Evolutionary conservation across 2,329 filamentous ascomycete species (phyloP).

Genomic region (Teratosphaeria epicoccoides): DNA sequence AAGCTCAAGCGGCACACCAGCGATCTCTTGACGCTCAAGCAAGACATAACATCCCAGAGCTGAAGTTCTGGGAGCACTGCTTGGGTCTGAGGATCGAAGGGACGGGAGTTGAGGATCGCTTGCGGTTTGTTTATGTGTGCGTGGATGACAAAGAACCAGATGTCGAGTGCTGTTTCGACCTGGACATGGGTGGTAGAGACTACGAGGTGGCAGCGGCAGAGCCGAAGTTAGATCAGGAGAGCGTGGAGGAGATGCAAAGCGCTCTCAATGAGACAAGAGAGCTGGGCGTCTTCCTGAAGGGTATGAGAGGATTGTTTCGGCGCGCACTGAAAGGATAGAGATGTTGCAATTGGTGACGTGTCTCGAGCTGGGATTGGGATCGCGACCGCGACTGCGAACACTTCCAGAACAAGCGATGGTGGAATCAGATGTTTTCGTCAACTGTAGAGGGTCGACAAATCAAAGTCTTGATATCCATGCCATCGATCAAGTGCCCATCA

Average conservation of each 20-base stretch:
- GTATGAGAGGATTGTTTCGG: conserved; percentile 68
- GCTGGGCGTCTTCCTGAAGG: conserved; percentile 61
- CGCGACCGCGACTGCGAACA: no score
- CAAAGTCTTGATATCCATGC: no score
- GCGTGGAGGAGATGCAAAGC: conserved; percentile 66
- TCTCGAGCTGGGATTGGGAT: no score
- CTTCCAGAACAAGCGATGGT: no score
- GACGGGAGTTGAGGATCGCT: conserved; percentile 57
- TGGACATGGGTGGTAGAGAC: conserved; percentile 69
- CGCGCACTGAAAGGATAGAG: conserved; percentile 32
- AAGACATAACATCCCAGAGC: conserved; percentile 80
- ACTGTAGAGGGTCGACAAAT: no score
- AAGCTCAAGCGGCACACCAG: conserved; percentile 62
- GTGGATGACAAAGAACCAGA: conserved; percentile 81
- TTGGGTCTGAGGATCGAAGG: conserved; percentile 84
- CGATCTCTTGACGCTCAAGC: conserved; percentile 71
- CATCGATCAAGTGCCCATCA: no score
- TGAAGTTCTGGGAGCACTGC: conserved; percentile 92
- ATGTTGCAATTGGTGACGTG: no score
- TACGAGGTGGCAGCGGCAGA: conserved; percentile 74
- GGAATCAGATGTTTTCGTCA: no score
- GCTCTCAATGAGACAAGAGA: conserved; percentile 72
- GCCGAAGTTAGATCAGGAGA: conserved; percentile 71
- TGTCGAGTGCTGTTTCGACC: conserved; percentile 84
- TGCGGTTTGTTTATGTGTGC: conserved; percentile 85